Evolutionary conservation across 768 basidiomycete genomes (phyloP).

Genomic region (Xerocomus brunneocitrinus): DNA sequence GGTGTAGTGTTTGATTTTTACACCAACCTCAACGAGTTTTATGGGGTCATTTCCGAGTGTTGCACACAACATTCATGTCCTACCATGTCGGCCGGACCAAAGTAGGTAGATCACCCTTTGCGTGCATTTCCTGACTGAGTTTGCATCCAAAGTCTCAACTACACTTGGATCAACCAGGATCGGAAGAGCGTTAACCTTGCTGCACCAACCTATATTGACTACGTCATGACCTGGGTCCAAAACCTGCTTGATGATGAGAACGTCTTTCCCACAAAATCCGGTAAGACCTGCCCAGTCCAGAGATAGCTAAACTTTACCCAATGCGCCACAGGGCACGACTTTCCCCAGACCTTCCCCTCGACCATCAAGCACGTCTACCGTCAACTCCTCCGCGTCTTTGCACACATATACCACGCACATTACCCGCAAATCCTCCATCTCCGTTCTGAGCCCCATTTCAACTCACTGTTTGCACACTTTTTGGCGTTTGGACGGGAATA

Average conservation of each 20-base stretch:
- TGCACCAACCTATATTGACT: slow-evolving; percentile 96
- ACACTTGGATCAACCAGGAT: slow-evolving; percentile 91
- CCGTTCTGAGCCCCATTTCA: slow-evolving; percentile 91
- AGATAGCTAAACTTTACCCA: neutral
- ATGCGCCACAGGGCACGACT: slow-evolving; percentile 63
- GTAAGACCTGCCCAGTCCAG: slow-evolving; percentile 38
- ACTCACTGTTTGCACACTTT: slow-evolving; percentile 97
- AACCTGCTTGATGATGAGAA: slow-evolving; percentile 91
- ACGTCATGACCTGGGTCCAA: slow-evolving; percentile 96
- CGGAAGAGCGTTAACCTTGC: slow-evolving; percentile 84
- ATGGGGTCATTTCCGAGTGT: slow-evolving; percentile 88
- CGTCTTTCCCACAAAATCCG: slow-evolving; percentile 93
- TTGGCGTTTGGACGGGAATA: slow-evolving; percentile 94
- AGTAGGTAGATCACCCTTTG: slow-evolving; percentile 45
- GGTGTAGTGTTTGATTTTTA: slow-evolving; percentile 91
- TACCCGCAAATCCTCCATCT: slow-evolving; percentile 89
- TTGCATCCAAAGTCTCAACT: slow-evolving; percentile 62
- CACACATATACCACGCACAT: slow-evolving; percentile 95
- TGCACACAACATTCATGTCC: slow-evolving; percentile 90
- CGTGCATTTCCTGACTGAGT: neutral
- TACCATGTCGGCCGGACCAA: slow-evolving; percentile 84
- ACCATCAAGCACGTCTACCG: slow-evolving; percentile 94
- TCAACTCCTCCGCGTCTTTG: slow-evolving; percentile 93
- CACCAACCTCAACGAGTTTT: slow-evolving; percentile 95
- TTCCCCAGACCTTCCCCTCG: slow-evolving; percentile 82